Evolutionary conservation across 1,139 yeast species (phyloP).

Genomic region (Lodderomyces oxycetoniae): DNA sequence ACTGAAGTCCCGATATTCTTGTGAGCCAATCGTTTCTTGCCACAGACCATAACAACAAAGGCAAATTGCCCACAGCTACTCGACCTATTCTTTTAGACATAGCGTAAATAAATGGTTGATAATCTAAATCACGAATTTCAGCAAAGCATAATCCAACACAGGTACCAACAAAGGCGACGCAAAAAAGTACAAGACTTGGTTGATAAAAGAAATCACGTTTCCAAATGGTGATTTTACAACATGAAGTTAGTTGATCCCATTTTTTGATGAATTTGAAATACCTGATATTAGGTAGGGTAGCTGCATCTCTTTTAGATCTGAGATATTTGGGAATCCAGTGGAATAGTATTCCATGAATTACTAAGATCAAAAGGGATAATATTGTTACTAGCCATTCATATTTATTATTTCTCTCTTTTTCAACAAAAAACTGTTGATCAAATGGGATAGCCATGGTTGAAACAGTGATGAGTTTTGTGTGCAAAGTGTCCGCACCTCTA

Average conservation of each 20-base stretch:
- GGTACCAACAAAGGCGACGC: conserved; percentile 23
- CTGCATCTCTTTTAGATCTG: conserved; percentile 9
- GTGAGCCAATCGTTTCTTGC: conserved; percentile 38
- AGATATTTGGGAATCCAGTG: conserved; percentile 37
- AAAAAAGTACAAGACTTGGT: conserved; percentile 36
- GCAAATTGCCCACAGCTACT: conserved; percentile 39
- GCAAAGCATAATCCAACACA: conserved; percentile 23
- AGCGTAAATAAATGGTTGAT: conserved; percentile 35
- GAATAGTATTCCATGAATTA: conserved; percentile 37
- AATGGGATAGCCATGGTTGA: conserved; percentile 15
- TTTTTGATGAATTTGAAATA: conserved; percentile 24
- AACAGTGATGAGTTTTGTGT: too few species aligned
- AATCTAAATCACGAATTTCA: conserved; percentile 35
- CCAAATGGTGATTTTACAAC: conserved; percentile 21
- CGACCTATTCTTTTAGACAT: conserved; percentile 41
- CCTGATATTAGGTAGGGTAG: conserved; percentile 6
- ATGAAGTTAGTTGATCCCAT: conserved; percentile 29
- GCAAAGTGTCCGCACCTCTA: too few species aligned
- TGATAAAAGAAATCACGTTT: conserved; percentile 27
- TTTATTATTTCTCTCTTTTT: conserved; percentile 28
- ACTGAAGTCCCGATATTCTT: conserved; percentile 38
- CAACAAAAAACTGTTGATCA: conserved; percentile 30
- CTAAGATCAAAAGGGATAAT: conserved; percentile 23
- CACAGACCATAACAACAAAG: conserved; percentile 32
- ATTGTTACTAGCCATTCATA: conserved; percentile 35